Evolutionary conservation across 129 eudicot genomes (phyloP), one percentile per base, ranked within the genome.

Genomic region (Erigeron canadensis): DNA sequence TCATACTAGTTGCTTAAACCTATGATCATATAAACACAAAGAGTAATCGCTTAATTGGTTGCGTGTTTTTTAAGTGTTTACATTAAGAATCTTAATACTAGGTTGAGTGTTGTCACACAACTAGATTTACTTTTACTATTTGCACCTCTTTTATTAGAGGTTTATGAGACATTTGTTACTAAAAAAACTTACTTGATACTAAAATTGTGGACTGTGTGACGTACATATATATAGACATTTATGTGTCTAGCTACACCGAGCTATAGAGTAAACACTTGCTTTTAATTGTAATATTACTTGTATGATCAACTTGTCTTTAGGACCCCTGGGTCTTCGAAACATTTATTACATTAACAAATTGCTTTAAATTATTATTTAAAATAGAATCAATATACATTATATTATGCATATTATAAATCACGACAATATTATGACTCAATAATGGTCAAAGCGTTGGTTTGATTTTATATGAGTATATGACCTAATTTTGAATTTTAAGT

Each of bases 401-500:
- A n/a, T n/a, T n/a, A n/a, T n/a, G n/a, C n/a, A n/a, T n/a, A n/a
- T n/a, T n/a, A n/a, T n/a, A n/a, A n/a, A n/a, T n/a, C n/a, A 17
- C 28, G 7, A 2, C n/a, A 54, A 58, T 10, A n/a, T n/a, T n/a
- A n/a, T n/a, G 13, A 39, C 65, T 54, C 5, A 3, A 41, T 39
- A 3, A 41, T 39, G 8, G 38, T 71, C 57, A 43, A 22, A 18
- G 63, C 10, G 37, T 62, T 57, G 43, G 13, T 55, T 43, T 59
- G 37, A 37, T 47, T 60, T 45, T 39, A 46, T 28, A 23, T 1
- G 18, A 51, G 34, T 64, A n/a, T 22, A 42, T 65, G 72, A 12
- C 46, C 66, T 41, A 65, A 41, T 41, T 65, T 65, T 44, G 19
- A 10, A 55, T 53, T 63, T 65, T 41, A 42, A 54, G 66, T 75